Percentiles rank a stretch among this genome's conserved stretches.
Evolutionary conservation across 805 yeast genomes (phyloP).

Genomic region (Candida golubevii): DNA sequence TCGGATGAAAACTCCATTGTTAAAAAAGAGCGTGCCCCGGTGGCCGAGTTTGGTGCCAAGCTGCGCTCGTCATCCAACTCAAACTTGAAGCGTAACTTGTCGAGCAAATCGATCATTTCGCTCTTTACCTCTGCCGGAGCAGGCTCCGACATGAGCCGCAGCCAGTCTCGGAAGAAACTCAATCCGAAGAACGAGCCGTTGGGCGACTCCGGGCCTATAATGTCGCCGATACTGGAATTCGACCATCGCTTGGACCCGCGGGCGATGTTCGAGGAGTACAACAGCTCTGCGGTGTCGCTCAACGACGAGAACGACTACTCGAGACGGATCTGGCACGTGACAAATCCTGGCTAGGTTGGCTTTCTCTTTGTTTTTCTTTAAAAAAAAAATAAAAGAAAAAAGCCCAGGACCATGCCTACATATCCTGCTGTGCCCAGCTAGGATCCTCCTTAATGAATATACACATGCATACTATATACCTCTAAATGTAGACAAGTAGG

Average conservation of each 20-base stretch:
- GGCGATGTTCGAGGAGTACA: constrained; percentile 13
- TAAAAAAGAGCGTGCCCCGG: constrained; percentile 18
- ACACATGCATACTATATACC: too few relatives aligned
- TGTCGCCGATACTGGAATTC: constrained; percentile 32
- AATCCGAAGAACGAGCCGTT: constrained; percentile 16
- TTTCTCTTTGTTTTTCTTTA: neutral
- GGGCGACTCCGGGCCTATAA: constrained; percentile 17
- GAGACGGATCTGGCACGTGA: constrained; percentile 16
- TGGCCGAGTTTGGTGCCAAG: constrained; percentile 5
- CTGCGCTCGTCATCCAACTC: constrained; percentile 12
- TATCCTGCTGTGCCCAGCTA: too few relatives aligned
- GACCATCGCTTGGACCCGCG: constrained; percentile 16
- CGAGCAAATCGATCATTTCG: constrained; percentile 32
- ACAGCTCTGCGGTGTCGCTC: constrained; percentile 14
- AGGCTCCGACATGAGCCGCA: constrained; percentile 22
- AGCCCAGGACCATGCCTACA: too few relatives aligned
- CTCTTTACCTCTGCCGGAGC: constrained; percentile 18
- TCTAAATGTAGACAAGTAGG: too few relatives aligned
- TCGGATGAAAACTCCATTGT: constrained; percentile 27
- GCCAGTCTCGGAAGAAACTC: constrained; percentile 29
- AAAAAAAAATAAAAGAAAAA: neutral
- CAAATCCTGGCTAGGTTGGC: constrained; percentile 15
- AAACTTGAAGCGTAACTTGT: constrained; percentile 29
- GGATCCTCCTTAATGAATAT: too few relatives aligned
- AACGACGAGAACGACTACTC: constrained; percentile 19